Evolutionary conservation across 2,329 filamentous ascomycete genomes (phyloP), one percentile per base, ranked within the genome.

Genomic region (Talaromyces sp.): DNA sequence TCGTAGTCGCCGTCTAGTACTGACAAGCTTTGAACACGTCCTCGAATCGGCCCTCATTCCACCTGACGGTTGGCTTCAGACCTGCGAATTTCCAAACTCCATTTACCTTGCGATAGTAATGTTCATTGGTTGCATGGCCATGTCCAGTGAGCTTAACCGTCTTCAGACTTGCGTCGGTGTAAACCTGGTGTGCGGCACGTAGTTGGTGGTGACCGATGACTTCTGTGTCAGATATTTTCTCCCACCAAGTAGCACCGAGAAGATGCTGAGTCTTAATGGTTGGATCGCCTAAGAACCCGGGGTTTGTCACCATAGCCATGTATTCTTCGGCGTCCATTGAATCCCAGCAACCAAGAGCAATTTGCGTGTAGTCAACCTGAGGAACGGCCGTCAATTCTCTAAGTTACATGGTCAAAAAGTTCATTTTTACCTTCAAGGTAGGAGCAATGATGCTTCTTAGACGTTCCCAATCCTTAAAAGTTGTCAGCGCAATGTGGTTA

Each of bases 301-400:
- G 73, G 68, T 80, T 78, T 27, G 83, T 83, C 65, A 85, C 76
- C 83, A 88, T 86, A 64, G 72, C 68, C 69, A 87, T 75, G 74
- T 81, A 88, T n/a, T 87, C 83, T 3, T 82, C 79, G 0, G 83
- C 82, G 1, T 82, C 77, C 83, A 88, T 86, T 55, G 80, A 78
- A 54, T 83, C 80, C 84, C 84, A 87, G 59, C 83, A 71, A 69
- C 82, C 82, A 71, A 84, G 79, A 57, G 85, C 80, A 72, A 87
- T 84, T 46, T 81, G 80, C 56, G 83, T 84, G 81, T 92, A 92
- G 79, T 92, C 89, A 67, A 91, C 82, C 80, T 88, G 72, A 14
- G 17, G 19, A 19, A 35, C 3, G 14, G 21, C 21, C 51, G n/a
- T 54, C 29, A 14, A 12, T 21, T 54, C 11, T 21, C 46, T 17